Base-by-base conservation (phyloP, 2,329 filamentous ascomycete genomes). In the Botrytis galanthina region DNA sequence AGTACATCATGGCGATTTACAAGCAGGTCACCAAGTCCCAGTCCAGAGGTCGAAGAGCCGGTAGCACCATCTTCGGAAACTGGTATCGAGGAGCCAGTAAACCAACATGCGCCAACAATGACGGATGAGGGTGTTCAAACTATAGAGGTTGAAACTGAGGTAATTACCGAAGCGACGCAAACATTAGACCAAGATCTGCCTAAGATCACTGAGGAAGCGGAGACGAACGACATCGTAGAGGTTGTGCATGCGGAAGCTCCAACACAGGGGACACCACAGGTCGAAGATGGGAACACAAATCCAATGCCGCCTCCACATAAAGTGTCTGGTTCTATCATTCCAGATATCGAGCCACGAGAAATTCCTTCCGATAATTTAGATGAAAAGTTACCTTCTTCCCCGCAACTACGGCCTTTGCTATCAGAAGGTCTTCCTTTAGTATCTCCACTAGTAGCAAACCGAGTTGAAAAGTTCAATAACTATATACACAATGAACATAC, bases 1-100 rank as follows among this genome's bases (percentile, higher is more conserved):
- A 90, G 74, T 85, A 90, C 75, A 85, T 89, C 70, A 42, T 98
- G 95, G 95, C 90, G 88, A 75, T 92, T 95, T 78, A 86, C 86
- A 35, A 92, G 91, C 78, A 87, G 89, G 73, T 92, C 92, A 1
- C 90, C 89, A 12, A 95, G 91, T 70, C 92, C 93, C 4, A 69
- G 71, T 54, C 88, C 91, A 73, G 62, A 60, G 16, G 78, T 78
- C 51, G 75, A 74, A 48, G 71, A 74, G 32, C 73, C 66, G 18
- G 74, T 75, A 71, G 70, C 67, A 42, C 59, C 75, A 57, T 44
- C 68, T 37, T 22, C 61, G 8, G 70, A 72, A 35, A 73, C 69
- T 26, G 22, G 29, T 39, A 51, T 75, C 12, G 73, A 73, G 32
- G 75, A 79, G n/a, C 69, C 76, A 46, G 72, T 75, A 26, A 73